Percentiles rank a stretch among this genome's conserved stretches.
Evolutionary conservation across 257 asterid species (phyloP).

Genomic region (Nicotiana noctiflora): DNA sequence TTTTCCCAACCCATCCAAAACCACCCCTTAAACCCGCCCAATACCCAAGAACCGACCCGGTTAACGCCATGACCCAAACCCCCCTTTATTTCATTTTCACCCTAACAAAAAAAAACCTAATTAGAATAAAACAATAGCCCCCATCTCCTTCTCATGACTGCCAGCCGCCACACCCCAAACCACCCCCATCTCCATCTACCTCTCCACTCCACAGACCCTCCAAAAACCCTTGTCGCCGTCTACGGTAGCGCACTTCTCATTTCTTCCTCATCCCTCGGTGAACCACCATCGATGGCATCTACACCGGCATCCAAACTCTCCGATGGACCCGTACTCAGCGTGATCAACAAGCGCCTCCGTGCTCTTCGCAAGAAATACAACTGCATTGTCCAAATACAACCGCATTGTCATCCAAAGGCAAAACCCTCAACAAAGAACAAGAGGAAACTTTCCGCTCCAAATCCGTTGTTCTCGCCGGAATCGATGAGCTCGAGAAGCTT

Average conservation of each 20-base stretch:
- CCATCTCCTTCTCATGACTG: no score
- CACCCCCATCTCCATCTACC: no score
- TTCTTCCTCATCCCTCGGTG: not conserved
- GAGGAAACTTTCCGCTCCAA: slow-evolving; percentile 69
- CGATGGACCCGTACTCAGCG: slow-evolving; percentile 63
- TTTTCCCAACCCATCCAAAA: no score
- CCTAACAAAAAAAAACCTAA: no score
- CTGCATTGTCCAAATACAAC: slow-evolving; percentile 75
- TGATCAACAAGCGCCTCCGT: slow-evolving; percentile 79
- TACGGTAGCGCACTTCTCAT: not conserved
- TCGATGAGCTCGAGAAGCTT: slow-evolving; percentile 77
- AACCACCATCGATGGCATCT: slow-evolving; percentile 8
- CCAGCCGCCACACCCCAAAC: no score
- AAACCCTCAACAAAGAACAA: slow-evolving; percentile 71
- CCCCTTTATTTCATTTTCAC: no score
- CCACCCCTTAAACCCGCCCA: no score
- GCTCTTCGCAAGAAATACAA: slow-evolving; percentile 64
- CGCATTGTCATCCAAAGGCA: slow-evolving; percentile 60
- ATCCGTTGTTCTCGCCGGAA: slow-evolving; percentile 43
- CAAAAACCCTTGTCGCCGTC: not conserved
- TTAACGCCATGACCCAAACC: no score
- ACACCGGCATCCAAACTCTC: slow-evolving; percentile 38
- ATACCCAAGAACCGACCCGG: no score
- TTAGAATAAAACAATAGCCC: no score
- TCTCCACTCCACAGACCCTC: not conserved